Evolutionary conservation across 257 asterid genomes (phyloP).

Genomic region (Solanum sitiens): DNA sequence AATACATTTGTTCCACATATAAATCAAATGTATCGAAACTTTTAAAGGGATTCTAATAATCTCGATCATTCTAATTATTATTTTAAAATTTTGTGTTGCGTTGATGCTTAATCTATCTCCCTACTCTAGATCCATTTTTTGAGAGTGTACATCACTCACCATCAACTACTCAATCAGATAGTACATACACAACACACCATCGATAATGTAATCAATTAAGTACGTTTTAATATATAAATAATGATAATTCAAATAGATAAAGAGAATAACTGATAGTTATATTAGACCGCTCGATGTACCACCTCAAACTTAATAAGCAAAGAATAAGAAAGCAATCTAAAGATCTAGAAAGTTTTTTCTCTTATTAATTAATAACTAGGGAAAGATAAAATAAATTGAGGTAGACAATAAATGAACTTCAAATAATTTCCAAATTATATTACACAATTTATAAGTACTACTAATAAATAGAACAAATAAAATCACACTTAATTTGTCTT

Average conservation of each 20-base stretch:
- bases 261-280: neutral
- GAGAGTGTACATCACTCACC: neutral
- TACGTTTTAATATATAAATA: neutral
- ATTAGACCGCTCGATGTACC: neutral
- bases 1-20: too few relatives aligned
- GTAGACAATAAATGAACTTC: neutral
- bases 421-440: neutral
- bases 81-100: neutral
- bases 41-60: neutral
- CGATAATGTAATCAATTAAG: neutral
- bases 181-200: neutral
- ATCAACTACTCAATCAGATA: too few relatives aligned
- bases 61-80: neutral
- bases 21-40: too few relatives aligned
- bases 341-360: neutral
- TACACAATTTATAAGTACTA: neutral
- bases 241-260: neutral
- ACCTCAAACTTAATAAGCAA: neutral
- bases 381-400: neutral
- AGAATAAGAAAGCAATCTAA: neutral
- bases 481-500: neutral
- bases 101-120: neutral
- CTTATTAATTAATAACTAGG: neutral
- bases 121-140: neutral
- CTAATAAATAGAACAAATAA: neutral